phyloP scores from a whole-genome alignment of 164 flowering plant genomes.

The Kingdonia uniflora region DNA sequence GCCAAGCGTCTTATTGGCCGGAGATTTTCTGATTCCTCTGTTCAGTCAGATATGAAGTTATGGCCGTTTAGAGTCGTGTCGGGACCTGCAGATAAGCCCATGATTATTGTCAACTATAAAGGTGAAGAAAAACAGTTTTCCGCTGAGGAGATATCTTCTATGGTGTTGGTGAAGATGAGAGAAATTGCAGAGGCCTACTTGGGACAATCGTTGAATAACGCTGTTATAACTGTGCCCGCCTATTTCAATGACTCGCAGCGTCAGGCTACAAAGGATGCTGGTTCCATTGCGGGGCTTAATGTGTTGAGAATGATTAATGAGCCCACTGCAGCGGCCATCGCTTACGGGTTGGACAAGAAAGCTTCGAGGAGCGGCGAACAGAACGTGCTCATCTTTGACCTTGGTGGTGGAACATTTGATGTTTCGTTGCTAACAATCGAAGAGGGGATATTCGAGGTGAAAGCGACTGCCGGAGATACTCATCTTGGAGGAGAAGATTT shows the following conservation, averaged over 20 bases:
- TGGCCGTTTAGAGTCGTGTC: conserved; percentile 8
- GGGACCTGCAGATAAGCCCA: conserved; percentile 8
- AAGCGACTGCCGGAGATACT: conserved; percentile 7
- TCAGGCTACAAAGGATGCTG: conserved; percentile 5
- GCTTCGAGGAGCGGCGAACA: conserved; percentile 4
- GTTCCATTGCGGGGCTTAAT: conserved; percentile 2
- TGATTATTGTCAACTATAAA: conserved; percentile 7
- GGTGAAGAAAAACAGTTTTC: conserved; percentile 8
- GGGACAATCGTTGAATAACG: neutral
- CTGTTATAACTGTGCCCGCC: conserved; percentile 6
- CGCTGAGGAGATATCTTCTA: conserved; percentile 8
- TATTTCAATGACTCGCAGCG: conserved; percentile 4
- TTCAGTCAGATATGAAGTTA: conserved; percentile 5
- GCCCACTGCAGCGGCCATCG: conserved; percentile 7
- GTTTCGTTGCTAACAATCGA: conserved; percentile 4
- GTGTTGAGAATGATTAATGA: conserved; percentile 8
- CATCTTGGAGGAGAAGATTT: conserved; percentile 7
- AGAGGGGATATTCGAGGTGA: conserved; percentile 8
- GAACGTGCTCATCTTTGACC: conserved; percentile 5
- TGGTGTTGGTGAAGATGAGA: conserved; percentile 5
- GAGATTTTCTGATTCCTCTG: conserved; percentile 2
- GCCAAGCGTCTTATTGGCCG: conserved; percentile 6
- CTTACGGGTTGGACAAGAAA: conserved; percentile 6
- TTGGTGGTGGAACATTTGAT: conserved; percentile 7
- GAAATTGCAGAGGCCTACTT: conserved; percentile 8